Base-by-base conservation (phyloP, 2,329 filamentous ascomycete species). In the Kalmusia sp. region DNA sequence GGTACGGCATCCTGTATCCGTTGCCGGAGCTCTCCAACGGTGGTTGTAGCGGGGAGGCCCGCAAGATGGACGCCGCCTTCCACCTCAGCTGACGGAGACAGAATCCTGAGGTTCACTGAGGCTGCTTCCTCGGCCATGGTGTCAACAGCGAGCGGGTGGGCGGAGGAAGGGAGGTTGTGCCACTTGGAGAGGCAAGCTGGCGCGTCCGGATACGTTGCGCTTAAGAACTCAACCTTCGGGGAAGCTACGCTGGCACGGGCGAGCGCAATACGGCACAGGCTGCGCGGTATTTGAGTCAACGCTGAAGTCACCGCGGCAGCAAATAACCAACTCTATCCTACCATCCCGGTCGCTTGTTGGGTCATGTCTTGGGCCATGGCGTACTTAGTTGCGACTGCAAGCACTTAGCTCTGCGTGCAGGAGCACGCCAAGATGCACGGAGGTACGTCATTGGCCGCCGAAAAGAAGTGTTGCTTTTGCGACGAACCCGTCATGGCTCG, bases 1-100 rank as follows among this genome's bases (percentile, higher is more conserved):
- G 81, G 75, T n/a, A 86, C 68, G 8, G 75, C 70, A 52, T 79
- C 64, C 40, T 79, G 76, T 50, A 88, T 82, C 49, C 74, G 78
- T 37, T 75, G 64, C 58, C 83, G 84, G n/a, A 88, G 72, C 44
- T 80, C 74, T 17, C 71, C 76, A 41, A 88, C 69, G 2, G 80
- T 86, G 2, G 69, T 75, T 3, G 66, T 53, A 7, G 70, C 58
- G 57, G 73, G 64, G 22, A 76, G 51, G n/a, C 64, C 52, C 21
- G 57, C 49, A 24, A 76, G 63, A 28, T 50, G 60, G 40, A 77
- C 54, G 59, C 63, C 70, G 55, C 68, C 65, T 25, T 73, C 67
- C 8, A 75, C 57, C 49, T 76, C 75, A 21, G 69, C 59, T 15
- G 73, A 76, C 6, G 74, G 74, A 31, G 74, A 76, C 19, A 76